A percentile compares a stretch with the other conserved stretches of the same genome.
Conservation (phyloP, 2,329 filamentous ascomycete genomes). For the Sphaerulina populicola region DNA sequence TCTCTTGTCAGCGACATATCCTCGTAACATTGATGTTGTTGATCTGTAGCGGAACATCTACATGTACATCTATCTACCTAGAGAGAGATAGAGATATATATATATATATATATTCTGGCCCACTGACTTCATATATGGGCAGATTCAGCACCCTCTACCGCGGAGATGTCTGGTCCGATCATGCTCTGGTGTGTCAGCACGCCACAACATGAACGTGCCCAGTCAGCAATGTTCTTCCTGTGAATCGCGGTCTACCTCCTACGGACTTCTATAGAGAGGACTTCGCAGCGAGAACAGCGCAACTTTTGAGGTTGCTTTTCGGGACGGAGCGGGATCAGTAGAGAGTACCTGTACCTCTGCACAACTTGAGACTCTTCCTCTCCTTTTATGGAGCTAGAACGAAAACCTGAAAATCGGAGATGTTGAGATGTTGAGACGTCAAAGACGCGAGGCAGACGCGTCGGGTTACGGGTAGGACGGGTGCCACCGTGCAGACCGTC, state of each 20-base stretch:
- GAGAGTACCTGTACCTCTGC: background rate
- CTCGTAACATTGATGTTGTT: background rate
- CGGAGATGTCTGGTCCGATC: slow-evolving; percentile 2
- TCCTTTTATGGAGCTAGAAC: no score
- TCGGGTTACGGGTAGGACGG: no score
- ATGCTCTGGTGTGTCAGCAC: slow-evolving; percentile 8
- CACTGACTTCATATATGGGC: background rate
- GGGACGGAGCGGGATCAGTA: slow-evolving; percentile 5
- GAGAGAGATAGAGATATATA: no score
- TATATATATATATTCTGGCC: background rate
- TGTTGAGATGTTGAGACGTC: no score
- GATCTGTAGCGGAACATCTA: background rate
- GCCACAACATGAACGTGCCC: background rate
- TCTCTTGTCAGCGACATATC: slow-evolving; percentile 47
- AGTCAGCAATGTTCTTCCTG: no score
- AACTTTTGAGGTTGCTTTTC: slow-evolving; percentile 2
- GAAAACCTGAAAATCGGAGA: no score
- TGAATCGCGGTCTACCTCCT: background rate
- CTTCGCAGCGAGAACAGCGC: slow-evolving; percentile 7
- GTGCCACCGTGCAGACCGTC: no score
- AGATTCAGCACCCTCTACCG: background rate
- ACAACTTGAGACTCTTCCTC: background rate
- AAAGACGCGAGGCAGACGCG: background rate
- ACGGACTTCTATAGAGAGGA: background rate
- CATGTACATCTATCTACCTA: no score